Conservation (phyloP, 768 basidiomycete species). For the Lentinula sp. region DNA sequence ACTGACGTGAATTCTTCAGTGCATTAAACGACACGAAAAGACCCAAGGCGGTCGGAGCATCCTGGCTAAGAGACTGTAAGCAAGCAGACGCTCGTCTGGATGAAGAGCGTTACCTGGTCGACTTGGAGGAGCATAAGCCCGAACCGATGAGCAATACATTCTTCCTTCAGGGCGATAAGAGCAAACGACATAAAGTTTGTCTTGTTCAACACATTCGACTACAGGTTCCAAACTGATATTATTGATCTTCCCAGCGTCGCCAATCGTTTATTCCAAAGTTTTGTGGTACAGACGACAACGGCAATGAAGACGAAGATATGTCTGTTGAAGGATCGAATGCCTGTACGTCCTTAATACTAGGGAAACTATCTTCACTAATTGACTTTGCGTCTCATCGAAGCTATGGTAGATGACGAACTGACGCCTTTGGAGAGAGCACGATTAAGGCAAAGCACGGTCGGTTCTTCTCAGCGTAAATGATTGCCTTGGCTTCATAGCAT, state of each 20-base stretch:
- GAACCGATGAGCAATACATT: constrained; percentile 30
- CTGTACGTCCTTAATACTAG: constrained; percentile 24
- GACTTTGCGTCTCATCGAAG: constrained; percentile 17
- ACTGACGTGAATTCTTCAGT: constrained; percentile 23
- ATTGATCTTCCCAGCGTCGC: constrained; percentile 43
- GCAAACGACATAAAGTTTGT: constrained; percentile 44
- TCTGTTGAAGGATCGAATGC: constrained; percentile 40
- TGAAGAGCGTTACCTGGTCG: constrained; percentile 59
- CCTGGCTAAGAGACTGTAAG: constrained; percentile 91
- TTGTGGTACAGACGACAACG: constrained; percentile 19
- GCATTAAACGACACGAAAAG: constrained; percentile 56
- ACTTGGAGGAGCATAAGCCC: constrained; percentile 54
- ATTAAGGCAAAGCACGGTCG: constrained; percentile 22
- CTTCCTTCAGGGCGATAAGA: neutral
- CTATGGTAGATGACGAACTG: constrained; percentile 47
- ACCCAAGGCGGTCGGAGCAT: constrained; percentile 76
- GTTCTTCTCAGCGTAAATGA: neutral
- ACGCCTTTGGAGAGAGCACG: constrained; percentile 68
- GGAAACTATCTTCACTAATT: constrained; percentile 11
- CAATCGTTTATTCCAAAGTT: constrained; percentile 68
- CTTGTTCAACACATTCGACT: neutral
- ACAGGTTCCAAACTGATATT: neutral
- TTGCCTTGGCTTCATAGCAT: neutral
- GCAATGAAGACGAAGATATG: constrained; percentile 25
- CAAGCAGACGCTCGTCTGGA: constrained; percentile 49